A percentile compares a stretch with the other conserved stretches of the same genome.
Conservation (phyloP, 139 green algal genomes). For the Haematococcus sp. region DNA sequence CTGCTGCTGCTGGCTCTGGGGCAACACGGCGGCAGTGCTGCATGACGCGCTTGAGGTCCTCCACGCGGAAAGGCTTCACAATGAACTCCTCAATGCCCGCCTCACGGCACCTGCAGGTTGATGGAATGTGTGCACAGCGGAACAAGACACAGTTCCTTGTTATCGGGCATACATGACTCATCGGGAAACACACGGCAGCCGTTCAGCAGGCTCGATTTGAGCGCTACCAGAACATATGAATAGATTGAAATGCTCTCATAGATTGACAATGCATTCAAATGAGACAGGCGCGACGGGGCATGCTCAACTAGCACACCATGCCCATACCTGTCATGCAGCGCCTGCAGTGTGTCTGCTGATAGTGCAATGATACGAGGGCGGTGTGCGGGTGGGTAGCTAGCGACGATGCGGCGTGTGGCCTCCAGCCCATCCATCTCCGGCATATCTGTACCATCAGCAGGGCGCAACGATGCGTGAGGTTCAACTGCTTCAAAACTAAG, state of each 20-base stretch:
- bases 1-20: too few species aligned
- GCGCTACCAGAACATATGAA: too few species aligned
- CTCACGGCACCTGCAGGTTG: constrained; percentile 34
- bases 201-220: too few species aligned
- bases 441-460: constrained; percentile 31
- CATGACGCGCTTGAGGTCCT: constrained; percentile 69
- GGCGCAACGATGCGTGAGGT: neutral
- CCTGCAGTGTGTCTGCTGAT: constrained; percentile 62
- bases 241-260: too few species aligned
- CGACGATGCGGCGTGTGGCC: constrained; percentile 54
- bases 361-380: constrained; percentile 67
- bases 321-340: constrained; percentile 16
- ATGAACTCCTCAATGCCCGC: constrained; percentile 71
- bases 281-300: too few species aligned
- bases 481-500: too few species aligned
- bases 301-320: too few species aligned
- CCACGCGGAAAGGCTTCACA: constrained; percentile 68
- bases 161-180: too few species aligned
- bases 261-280: too few species aligned
- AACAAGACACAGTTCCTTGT: too few species aligned
- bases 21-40: neutral
- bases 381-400: constrained; percentile 32
- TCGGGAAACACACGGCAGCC: too few species aligned
- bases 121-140: neutral
- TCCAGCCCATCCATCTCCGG: constrained; percentile 75